Percentiles rank a stretch among this genome's conserved stretches.
Evolutionary conservation across 257 asterid genomes (phyloP).

Genomic region (Scutellaria barbata): DNA sequence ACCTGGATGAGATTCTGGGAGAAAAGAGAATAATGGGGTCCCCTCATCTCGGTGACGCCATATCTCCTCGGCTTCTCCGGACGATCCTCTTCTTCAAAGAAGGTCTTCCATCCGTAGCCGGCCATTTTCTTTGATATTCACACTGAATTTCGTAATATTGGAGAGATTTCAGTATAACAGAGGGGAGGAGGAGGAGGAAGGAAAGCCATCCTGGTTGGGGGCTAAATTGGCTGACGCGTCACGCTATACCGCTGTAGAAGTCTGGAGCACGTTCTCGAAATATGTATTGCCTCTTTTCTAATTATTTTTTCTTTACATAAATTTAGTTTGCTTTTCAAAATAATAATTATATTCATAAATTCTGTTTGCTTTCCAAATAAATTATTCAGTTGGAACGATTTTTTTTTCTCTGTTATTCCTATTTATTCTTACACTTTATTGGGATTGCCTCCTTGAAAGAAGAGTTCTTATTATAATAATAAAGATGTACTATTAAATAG

Average conservation of each 20-base stretch:
- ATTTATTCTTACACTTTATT: no score
- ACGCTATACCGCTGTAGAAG: conserved; percentile 37
- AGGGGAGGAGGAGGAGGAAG: not conserved
- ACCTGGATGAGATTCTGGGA: conserved; percentile 77
- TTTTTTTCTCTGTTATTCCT: no score
- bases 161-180: not conserved
- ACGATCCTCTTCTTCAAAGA: conserved; percentile 90
- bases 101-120: conserved; percentile 73
- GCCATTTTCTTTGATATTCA: conserved; percentile 48
- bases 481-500: no score
- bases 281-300: not conserved
- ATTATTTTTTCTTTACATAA: not conserved
- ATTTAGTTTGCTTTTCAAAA: not conserved
- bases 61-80: conserved; percentile 86
- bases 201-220: not conserved
- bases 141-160: not conserved
- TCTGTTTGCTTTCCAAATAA: no score
- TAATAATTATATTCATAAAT: no score
- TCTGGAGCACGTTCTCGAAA: conserved; percentile 61
- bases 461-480: no score
- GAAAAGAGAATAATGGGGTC: conserved; percentile 77
- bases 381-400: no score
- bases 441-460: no score
- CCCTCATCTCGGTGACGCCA: conserved; percentile 88
- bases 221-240: not conserved